Base-by-base conservation (phyloP, 495 filamentous ascomycete genomes). In the Aspergillus olivimuriae region DNA sequence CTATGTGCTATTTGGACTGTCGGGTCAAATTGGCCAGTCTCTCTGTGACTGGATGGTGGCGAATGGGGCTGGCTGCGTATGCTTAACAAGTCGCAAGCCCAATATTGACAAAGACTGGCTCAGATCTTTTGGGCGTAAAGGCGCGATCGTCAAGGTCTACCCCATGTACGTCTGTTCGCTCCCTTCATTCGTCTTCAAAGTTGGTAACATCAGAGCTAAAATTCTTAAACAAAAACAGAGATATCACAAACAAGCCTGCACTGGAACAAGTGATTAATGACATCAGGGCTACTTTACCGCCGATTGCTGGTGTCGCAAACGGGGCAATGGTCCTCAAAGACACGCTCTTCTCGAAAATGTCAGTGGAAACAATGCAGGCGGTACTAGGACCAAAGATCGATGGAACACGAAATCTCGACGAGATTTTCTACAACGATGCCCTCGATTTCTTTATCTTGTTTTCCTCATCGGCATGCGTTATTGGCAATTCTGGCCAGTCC, bases 371-470 rank as follows among this genome's bases (percentile, higher is more conserved):
- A 2, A 38, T 54, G 33, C 7, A 34, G 2, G 4, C 12, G 4
- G 46, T 44, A 8, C 10, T 54, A 2, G 10, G 18, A 9, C 57
- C 60, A n/a, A 57, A 59, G 14, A 44, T 69, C 28, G 44, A 57
- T 10, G 50, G 66, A 18, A 41, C 54, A 28, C 44, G 45, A 21
- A 1, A 53, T 33, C 45, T 69, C 34, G 44, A 65, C 16, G 48
- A 65, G 12, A 8, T 60, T n/a, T 53, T 68, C 34, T 23, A 32
- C 21, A 46, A 58, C 10, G 36, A 52, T 0, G 9, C 17, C 4
- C 68, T 83, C 1, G 81, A 84, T 42, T 84, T 83, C 62, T 82
- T 83, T 57, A 60, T 82, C 14, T 59, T 75, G 31, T 66, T 82
- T 40, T 80, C 76, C 0, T 84, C 80, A 0, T 58, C 70, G 4